A percentile compares a stretch with the other conserved stretches of the same genome.
phyloP scores from a whole-genome alignment of 306 rosid genomes.

The Quercus ilex region DNA sequence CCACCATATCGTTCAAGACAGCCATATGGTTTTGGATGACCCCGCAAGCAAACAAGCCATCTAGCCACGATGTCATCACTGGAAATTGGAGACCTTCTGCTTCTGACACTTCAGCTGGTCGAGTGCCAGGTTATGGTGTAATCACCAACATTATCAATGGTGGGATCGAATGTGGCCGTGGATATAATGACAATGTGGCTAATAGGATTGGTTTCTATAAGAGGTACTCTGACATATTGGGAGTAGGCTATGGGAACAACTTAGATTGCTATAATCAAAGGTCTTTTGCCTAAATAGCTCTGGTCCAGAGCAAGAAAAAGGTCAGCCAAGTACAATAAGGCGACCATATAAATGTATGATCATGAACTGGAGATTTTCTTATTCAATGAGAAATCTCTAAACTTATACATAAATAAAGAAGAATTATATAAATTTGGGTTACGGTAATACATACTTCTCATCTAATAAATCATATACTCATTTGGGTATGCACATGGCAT shows the following conservation, averaged over 20 bases:
- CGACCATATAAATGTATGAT: no score
- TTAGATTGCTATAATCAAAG: conserved; percentile 32
- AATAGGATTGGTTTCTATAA: conserved; percentile 47
- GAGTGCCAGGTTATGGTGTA: conserved; percentile 50
- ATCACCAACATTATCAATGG: conserved; percentile 51
- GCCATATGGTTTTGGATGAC: no score
- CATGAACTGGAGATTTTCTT: no score
- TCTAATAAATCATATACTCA: no score
- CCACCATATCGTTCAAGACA: no score
- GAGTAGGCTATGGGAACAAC: conserved; percentile 25
- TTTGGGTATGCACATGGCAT: no score
- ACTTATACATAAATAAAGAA: no score
- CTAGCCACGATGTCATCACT: conserved; percentile 55
- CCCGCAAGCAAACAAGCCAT: conserved; percentile 41
- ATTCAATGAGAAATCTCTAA: no score
- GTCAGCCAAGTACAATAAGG: no score
- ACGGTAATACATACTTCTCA: no score
- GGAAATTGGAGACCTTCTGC: conserved; percentile 45
- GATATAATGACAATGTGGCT: conserved; percentile 17
- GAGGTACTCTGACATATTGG: conserved; percentile 31
- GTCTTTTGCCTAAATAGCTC: conserved; percentile 20
- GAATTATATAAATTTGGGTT: no score
- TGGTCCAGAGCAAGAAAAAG: not conserved
- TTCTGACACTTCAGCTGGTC: conserved; percentile 33
- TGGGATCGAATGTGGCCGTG: not conserved